Base-by-base conservation (phyloP, 2,329 filamentous ascomycete genomes). In the Fusarium xyrophilum region DNA sequence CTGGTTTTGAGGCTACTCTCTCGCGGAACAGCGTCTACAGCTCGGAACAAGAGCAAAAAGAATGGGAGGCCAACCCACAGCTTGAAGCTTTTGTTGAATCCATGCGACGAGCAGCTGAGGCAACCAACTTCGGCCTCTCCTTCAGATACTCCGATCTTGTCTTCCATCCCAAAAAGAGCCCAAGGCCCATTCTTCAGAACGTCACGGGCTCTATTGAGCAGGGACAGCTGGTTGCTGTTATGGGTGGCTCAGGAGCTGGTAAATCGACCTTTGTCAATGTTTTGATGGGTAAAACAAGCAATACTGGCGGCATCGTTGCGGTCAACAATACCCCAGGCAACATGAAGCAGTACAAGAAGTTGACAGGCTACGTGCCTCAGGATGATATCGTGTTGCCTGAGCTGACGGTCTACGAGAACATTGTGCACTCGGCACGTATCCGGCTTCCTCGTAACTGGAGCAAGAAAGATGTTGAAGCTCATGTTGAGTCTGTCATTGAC, bases 341-440 rank as follows among this genome's bases (percentile, higher is more conserved):
- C 64, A 79, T 85, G 76, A 80, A 80, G 70, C 77, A 78, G 42
- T 88, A 86, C 74, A 87, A 85, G 74, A 87, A 88, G 72, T 78
- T 88, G 60, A 87, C 88, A 28, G 86, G 86, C 25, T 88, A 88
- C 62, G 86, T 89, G 6, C 86, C 87, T 2, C 86, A 89, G 69
- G 85, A 89, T 64, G 87, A 89, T 72, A 82, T 89, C 28, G 82
- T 89, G 6, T 79, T 88, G 13, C 84, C 86, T 0, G 85, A 89
- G 71, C 75, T 89, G 46, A 89, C 86, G 0, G 86, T 89, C 8
- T 82, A 83, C 52, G 87, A 89, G 73, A 89, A 89, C 60, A 87
- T 89, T 42, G 76, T 88, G 7, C 86, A 89, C 65, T 87, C 85
- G 0, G 87, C 86, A 19, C 80, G 82, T 17, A 80, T 87, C 35